Evolutionary conservation across 2,329 filamentous ascomycete genomes (phyloP).

Genomic region (Thielaviopsis musarum): DNA sequence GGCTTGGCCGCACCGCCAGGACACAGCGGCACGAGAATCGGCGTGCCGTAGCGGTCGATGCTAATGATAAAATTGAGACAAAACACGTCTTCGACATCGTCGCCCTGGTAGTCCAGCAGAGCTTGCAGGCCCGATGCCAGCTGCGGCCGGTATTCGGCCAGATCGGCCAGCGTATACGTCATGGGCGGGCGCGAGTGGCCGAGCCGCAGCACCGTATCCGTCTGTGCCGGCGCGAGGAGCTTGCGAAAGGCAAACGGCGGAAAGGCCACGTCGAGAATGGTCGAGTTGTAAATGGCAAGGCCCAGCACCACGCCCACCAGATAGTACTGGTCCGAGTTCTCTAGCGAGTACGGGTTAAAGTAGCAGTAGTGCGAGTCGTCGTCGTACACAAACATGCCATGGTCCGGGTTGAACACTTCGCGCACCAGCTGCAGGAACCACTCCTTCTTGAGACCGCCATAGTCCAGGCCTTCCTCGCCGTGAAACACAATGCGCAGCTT

Average conservation of each 20-base stretch:
- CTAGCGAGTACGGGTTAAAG: conserved; percentile 80
- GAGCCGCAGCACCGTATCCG: conserved; percentile 16
- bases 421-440: conserved; percentile 82
- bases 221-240: conserved; percentile 60
- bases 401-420: conserved; percentile 80
- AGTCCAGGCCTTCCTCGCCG: conserved; percentile 83
- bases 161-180: conserved; percentile 62
- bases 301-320: conserved; percentile 77
- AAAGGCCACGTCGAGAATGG: conserved; percentile 73
- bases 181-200: conserved; percentile 41
- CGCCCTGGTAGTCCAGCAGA: conserved; percentile 66
- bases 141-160: conserved; percentile 63
- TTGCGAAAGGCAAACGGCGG: conserved; percentile 85
- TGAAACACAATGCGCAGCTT: conserved; percentile 69
- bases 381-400: conserved; percentile 86
- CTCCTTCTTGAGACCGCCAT: conserved; percentile 77
- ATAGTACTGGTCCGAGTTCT: conserved; percentile 83
- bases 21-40: conserved; percentile 52
- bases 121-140: conserved; percentile 61
- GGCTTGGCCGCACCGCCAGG: conserved; percentile 53
- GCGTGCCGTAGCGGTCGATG: conserved; percentile 58
- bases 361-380: conserved; percentile 84
- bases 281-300: conserved; percentile 87
- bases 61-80: conserved; percentile 68
- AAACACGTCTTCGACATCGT: conserved; percentile 58